These are phyloP conservation scores for Fistulinella prunicolor DNA, from an alignment of 768 basidiomycete genomes.

Conservation along the genomic window DNA sequence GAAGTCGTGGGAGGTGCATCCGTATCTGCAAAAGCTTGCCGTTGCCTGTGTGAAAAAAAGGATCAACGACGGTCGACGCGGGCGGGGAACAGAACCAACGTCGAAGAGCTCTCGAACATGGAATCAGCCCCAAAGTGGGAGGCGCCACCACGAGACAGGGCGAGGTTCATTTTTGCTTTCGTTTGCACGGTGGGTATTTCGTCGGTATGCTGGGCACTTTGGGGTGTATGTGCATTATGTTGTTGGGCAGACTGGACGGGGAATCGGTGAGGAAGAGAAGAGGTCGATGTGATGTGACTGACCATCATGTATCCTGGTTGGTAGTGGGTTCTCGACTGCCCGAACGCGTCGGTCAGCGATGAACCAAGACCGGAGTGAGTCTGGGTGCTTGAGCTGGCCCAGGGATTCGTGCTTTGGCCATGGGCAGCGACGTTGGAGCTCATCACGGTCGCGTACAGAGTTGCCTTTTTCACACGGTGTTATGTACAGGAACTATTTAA, in stretches of 20 bases:
- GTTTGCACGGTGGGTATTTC: conserved; percentile 75
- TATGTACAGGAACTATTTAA: too few species aligned
- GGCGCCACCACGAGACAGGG: conserved; percentile 57
- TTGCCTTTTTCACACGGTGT: conserved; percentile 7
- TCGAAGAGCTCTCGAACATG: conserved; percentile 69
- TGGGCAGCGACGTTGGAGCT: conserved; percentile 31
- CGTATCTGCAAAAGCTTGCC: conserved; percentile 65
- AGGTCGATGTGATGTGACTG: conserved; percentile 15
- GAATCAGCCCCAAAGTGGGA: conserved; percentile 81
- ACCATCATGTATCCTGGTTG: conserved; percentile 83
- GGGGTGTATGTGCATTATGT: conserved; percentile 52
- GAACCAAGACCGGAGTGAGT: conserved; percentile 40
- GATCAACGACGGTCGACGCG: conserved; percentile 4
- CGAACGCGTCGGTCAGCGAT: conserved; percentile 64
- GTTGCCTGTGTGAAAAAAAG: conserved; percentile 40
- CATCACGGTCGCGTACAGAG: conserved; percentile 12
- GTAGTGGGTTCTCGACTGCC: conserved; percentile 73
- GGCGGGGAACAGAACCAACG: conserved; percentile 15
- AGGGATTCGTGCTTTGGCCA: conserved; percentile 48
- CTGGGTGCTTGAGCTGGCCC: conserved; percentile 48
- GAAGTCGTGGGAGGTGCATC: conserved; percentile 80
- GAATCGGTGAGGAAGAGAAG: background rate
- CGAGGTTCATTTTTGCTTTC: conserved; percentile 77
- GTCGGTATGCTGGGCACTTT: conserved; percentile 61
- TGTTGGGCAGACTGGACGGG: conserved; percentile 57